Percentiles rank a stretch among this genome's conserved stretches.
Conservation (phyloP, 176 grass and related monocot species). For the barley (Hordeum vulgare) region DNA sequence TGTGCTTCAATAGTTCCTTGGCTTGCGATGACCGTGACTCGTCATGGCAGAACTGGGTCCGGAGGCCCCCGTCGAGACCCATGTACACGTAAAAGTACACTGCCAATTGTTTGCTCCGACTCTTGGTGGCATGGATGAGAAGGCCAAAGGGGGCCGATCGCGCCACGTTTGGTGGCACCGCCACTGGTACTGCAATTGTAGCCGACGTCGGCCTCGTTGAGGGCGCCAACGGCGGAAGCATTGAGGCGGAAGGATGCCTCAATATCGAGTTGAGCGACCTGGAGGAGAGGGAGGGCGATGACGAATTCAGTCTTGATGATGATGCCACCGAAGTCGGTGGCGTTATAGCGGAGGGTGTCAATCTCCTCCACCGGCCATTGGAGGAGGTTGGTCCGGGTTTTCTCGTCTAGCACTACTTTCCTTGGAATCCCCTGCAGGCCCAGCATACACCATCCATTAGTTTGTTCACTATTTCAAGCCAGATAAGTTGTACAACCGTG, state of each 20-base stretch:
- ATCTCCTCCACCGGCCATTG: constrained; percentile 69
- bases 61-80: constrained; percentile 24
- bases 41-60: constrained; percentile 55
- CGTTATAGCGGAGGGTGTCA: constrained; percentile 30
- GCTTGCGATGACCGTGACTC: constrained; percentile 45
- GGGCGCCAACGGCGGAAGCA: background rate
- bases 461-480: background rate
- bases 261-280: constrained; percentile 49
- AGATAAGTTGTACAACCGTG: background rate
- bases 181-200: constrained; percentile 48
- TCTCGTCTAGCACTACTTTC: constrained; percentile 42
- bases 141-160: constrained; percentile 55
- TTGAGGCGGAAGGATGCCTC: constrained; percentile 43
- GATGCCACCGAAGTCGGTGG: constrained; percentile 20
- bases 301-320: constrained; percentile 18
- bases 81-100: constrained; percentile 53
- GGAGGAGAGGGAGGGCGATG: constrained; percentile 5
- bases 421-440: constrained; percentile 40
- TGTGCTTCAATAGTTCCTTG: constrained; percentile 39
- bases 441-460: background rate
- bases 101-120: constrained; percentile 24
- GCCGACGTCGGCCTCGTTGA: constrained; percentile 2
- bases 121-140: constrained; percentile 27
- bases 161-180: constrained; percentile 29
- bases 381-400: constrained; percentile 44